Evolutionary conservation across 495 filamentous ascomycete species (phyloP).

Genomic region (Usnea hakonensis): DNA sequence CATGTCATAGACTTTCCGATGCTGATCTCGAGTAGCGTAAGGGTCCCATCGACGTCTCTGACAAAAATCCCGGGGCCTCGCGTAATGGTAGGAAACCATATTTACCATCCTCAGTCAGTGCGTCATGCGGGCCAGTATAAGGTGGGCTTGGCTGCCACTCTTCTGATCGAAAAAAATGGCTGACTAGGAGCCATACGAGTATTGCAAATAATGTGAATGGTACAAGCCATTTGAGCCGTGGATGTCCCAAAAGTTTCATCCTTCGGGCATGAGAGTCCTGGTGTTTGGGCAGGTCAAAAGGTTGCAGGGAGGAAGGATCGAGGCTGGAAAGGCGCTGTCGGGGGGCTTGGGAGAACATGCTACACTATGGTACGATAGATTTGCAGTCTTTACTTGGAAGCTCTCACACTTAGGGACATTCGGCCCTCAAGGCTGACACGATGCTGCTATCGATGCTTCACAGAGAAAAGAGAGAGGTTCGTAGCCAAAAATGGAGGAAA

Average conservation of each 20-base stretch:
- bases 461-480: not conserved
- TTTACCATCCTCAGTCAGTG: conserved; percentile 2
- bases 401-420: not conserved
- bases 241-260: not conserved
- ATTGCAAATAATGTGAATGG: not conserved
- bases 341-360: not conserved
- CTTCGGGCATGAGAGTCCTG: not conserved
- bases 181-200: not conserved
- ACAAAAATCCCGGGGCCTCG: conserved; percentile 16
- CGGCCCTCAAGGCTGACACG: not conserved
- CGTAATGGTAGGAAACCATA: conserved; percentile 15
- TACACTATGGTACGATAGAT: not conserved
- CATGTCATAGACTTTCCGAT: conserved; percentile 48
- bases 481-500: not conserved
- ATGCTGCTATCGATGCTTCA: not conserved
- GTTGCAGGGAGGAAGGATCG: not conserved
- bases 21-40: conserved; percentile 19
- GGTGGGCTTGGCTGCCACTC: conserved; percentile 11
- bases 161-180: not conserved
- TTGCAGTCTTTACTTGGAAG: not conserved
- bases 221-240: not conserved
- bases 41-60: conserved; percentile 18
- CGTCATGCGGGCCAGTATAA: conserved; percentile 2
- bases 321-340: conserved; percentile 2
- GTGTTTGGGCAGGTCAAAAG: conserved; percentile 1